These are phyloP conservation scores for Phanerodontia chrysosporium DNA, from an alignment of 768 basidiomycete species.

Conservation along the genomic window DNA sequence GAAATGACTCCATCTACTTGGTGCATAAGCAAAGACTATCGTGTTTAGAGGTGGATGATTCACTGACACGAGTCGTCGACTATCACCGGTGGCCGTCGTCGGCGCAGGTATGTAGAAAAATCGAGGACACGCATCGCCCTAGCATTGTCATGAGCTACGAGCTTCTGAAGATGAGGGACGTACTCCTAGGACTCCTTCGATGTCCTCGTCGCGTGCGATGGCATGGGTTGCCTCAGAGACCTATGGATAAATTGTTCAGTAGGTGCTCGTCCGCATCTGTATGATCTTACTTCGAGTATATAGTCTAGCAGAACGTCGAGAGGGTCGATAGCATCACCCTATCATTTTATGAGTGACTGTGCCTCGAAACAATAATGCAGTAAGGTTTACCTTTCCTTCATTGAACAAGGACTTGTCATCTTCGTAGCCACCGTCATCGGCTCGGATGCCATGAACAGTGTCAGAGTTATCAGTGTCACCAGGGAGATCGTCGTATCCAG, in stretches of 20 bases:
- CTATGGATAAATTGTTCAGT: neutral
- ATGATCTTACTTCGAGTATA: conserved; percentile 14
- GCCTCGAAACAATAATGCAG: neutral
- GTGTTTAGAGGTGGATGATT: too few relatives aligned
- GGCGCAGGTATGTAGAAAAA: neutral
- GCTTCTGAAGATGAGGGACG: neutral
- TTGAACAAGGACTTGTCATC: too few relatives aligned
- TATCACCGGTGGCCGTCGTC: too few relatives aligned
- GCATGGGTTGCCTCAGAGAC: neutral
- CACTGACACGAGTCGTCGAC: too few relatives aligned
- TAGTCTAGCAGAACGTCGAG: conserved; percentile 19
- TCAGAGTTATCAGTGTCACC: neutral
- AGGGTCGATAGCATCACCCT: neutral
- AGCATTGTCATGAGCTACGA: neutral
- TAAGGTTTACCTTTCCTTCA: neutral
- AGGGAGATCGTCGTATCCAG: neutral
- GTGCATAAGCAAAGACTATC: too few relatives aligned
- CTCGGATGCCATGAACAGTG: neutral
- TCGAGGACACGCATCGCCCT: neutral
- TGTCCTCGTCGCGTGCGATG: neutral
- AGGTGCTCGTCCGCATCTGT: too few relatives aligned
- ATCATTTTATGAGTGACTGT: too few relatives aligned
- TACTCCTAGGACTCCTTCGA: neutral
- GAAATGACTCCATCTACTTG: too few relatives aligned
- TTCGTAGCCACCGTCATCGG: too few relatives aligned